Conservation (phyloP, 495 filamentous ascomycete species). For the Aspergillus sclerotiicarbonarius region DNA sequence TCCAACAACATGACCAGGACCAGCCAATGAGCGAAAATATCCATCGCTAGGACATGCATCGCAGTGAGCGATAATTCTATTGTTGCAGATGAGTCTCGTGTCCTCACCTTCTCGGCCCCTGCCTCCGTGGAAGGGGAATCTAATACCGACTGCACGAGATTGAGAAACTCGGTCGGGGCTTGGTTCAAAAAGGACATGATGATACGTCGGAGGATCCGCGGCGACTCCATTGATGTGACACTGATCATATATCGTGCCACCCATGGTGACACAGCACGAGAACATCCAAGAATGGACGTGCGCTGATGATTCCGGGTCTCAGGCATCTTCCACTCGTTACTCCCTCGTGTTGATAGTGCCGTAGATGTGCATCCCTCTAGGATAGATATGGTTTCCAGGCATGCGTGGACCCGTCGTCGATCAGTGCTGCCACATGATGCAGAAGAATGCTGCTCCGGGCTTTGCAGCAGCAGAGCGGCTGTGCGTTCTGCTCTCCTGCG, state of each 20-base stretch:
- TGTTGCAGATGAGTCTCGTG: constrained; percentile 3
- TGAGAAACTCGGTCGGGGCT: constrained; percentile 22
- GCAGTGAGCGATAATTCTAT: constrained; percentile 14
- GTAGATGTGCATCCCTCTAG: constrained; percentile 18
- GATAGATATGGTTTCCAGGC: constrained; percentile 17
- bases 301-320: neutral
- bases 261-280: constrained; percentile 23
- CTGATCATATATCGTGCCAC: constrained; percentile 27
- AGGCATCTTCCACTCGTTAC: neutral
- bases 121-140: constrained; percentile 9
- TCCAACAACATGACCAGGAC: constrained; percentile 43
- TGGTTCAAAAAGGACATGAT: constrained; percentile 34
- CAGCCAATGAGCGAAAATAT: constrained; percentile 45
- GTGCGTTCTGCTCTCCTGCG: constrained; percentile 17
- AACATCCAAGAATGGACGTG: constrained; percentile 1
- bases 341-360: constrained; percentile 4
- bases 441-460: neutral
- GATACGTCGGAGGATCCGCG: constrained; percentile 25
- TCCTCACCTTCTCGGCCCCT: constrained; percentile 4
- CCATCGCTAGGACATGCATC: constrained; percentile 34
- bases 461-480: constrained; percentile 5
- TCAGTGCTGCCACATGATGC: neutral
- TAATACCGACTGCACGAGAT: constrained; percentile 23
- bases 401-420: constrained; percentile 9
- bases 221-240: constrained; percentile 29